These are phyloP conservation scores for Epichloe uncinata DNA, from an alignment of 2,329 filamentous ascomycete genomes.

Conservation along the genomic window DNA sequence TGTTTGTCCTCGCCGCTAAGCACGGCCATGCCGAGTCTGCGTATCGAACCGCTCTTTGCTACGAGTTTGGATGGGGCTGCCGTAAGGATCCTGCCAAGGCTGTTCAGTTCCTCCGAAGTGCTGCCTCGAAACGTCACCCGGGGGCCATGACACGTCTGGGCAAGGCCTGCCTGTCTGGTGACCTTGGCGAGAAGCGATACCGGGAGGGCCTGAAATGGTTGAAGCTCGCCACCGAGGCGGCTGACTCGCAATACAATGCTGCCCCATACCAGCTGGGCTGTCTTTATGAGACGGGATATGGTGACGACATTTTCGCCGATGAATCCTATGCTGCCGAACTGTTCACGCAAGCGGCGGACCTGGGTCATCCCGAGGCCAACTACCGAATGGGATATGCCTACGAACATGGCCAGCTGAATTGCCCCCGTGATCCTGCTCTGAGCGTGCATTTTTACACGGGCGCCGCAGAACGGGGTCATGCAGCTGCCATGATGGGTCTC, in stretches of 20 bases:
- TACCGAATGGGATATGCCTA: constrained; percentile 92
- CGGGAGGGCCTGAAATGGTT: constrained; percentile 93
- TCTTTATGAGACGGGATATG: constrained; percentile 85
- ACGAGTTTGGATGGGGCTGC: constrained; percentile 97
- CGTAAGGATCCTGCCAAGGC: constrained; percentile 83
- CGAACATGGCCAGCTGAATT: constrained; percentile 78
- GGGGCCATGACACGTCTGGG: constrained; percentile 89
- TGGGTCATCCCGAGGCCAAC: constrained; percentile 77
- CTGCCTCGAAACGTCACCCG: constrained; percentile 86
- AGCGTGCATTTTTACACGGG: constrained; percentile 97
- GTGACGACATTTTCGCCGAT: constrained; percentile 87
- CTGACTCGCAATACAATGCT: constrained; percentile 82
- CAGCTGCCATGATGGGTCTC: constrained; percentile 91
- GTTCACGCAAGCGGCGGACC: constrained; percentile 84
- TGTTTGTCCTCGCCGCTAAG: constrained; percentile 89
- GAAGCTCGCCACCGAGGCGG: constrained; percentile 80
- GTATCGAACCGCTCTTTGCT: constrained; percentile 86
- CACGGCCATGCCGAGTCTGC: constrained; percentile 94
- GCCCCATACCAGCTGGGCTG: constrained; percentile 84
- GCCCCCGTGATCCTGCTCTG: constrained; percentile 79
- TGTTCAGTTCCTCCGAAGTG: constrained; percentile 81
- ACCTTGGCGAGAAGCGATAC: constrained; percentile 78
- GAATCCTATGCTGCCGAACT: constrained; percentile 83
- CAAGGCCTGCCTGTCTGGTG: constrained; percentile 77
- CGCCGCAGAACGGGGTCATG: constrained; percentile 72